Percentiles rank a stretch among this genome's conserved stretches.
phyloP scores from a whole-genome alignment of 2,329 filamentous ascomycete genomes.

The Lachnum nothofagi region DNA sequence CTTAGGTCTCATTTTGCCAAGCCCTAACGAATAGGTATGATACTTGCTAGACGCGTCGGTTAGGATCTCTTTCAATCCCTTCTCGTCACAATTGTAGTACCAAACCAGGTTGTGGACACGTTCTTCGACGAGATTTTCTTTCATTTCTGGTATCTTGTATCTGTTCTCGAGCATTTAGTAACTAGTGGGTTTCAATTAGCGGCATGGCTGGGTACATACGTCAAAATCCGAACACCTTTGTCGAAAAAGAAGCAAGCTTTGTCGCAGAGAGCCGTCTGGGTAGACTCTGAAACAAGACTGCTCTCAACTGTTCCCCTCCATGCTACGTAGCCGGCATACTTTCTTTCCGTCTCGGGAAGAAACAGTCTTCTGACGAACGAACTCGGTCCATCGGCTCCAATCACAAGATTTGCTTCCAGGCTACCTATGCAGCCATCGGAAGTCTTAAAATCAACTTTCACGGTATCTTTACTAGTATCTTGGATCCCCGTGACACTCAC shows the following conservation, averaged over 20 bases:
- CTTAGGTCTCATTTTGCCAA: constrained; percentile 2
- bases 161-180: constrained; percentile 40
- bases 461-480: neutral
- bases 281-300: constrained; percentile 30
- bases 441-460: constrained; percentile 9
- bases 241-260: constrained; percentile 38
- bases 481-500: constrained; percentile 3
- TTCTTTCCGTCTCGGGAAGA: constrained; percentile 15
- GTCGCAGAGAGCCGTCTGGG: constrained; percentile 32
- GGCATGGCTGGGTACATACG: constrained; percentile 5
- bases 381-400: constrained; percentile 22
- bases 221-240: constrained; percentile 36
- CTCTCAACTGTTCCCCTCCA: constrained; percentile 39
- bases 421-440: neutral
- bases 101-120: constrained; percentile 41
- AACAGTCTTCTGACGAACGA: constrained; percentile 15
- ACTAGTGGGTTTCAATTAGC: constrained; percentile 31
- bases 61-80: constrained; percentile 25
- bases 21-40: constrained; percentile 14
- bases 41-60: constrained; percentile 24
- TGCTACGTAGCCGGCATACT: constrained; percentile 21
- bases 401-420: constrained; percentile 14
- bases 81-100: constrained; percentile 34
- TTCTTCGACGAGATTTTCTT: too few relatives aligned
- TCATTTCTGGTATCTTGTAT: constrained; percentile 36